Conservation (phyloP, 306 rosid species). For the Leucaena leucocephala region DNA sequence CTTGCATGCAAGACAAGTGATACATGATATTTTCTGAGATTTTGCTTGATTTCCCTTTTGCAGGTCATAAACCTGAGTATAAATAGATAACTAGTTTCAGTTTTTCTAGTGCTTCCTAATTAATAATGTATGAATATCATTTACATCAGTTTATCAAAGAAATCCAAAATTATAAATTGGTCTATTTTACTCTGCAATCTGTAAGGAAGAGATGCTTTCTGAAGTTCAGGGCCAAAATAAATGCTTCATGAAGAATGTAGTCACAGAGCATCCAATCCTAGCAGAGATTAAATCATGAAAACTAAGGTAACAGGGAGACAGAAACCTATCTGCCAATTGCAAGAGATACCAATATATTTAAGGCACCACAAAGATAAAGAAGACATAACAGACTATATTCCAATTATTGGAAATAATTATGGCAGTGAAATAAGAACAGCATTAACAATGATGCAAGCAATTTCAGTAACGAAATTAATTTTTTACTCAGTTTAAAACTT, state of each 20-base stretch:
- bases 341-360: constrained; percentile 5
- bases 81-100: constrained; percentile 6
- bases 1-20: constrained; percentile 14
- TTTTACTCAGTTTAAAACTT: not conserved
- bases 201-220: not conserved
- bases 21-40: not conserved
- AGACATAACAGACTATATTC: constrained; percentile 5
- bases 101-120: not conserved
- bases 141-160: constrained; percentile 11
- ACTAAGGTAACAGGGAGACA: constrained; percentile 14
- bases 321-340: constrained; percentile 14
- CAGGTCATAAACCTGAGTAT: not conserved
- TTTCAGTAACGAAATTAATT: constrained; percentile 1
- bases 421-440: constrained; percentile 16
- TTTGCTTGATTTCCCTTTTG: not conserved
- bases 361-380: constrained; percentile 1
- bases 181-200: not conserved
- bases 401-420: constrained; percentile 3
- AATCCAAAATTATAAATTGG: constrained; percentile 8
- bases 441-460: constrained; percentile 15
- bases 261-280: not conserved
- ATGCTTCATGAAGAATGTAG: not conserved
- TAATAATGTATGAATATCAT: constrained; percentile 7
- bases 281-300: constrained; percentile 5
- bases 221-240: not conserved